A percentile compares a stretch with the other conserved stretches of the same genome.
Evolutionary conservation across 2,329 filamentous ascomycete species (phyloP).

Genomic region (Ceratocystis albifundus): DNA sequence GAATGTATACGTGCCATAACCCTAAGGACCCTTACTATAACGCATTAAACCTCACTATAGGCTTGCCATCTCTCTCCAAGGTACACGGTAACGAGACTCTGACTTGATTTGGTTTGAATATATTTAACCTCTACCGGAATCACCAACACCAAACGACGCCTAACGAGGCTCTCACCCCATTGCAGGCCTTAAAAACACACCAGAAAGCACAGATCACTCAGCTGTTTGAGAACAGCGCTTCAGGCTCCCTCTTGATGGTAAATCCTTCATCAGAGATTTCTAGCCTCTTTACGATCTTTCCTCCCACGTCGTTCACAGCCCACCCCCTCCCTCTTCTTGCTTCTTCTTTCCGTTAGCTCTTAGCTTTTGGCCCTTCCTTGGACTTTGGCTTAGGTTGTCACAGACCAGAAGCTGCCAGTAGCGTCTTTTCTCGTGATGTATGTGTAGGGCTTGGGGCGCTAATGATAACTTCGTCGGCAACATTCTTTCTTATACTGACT

Average conservation of each 20-base stretch:
- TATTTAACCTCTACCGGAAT: too few relatives aligned
- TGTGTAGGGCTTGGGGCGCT: background rate
- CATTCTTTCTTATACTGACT: background rate
- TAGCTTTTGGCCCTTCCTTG: background rate
- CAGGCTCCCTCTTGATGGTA: background rate
- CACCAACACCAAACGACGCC: too few relatives aligned
- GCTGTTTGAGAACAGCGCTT: too few relatives aligned
- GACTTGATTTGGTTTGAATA: too few relatives aligned
- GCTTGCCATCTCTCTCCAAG: background rate
- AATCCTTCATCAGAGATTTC: conserved; percentile 10
- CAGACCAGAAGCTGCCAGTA: background rate
- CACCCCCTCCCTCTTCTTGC: background rate
- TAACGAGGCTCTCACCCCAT: background rate
- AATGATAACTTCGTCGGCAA: background rate
- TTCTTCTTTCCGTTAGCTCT: background rate
- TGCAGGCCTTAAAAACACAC: background rate
- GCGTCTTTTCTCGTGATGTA: background rate
- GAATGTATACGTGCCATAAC: too few relatives aligned
- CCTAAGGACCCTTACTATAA: too few relatives aligned
- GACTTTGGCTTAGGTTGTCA: background rate
- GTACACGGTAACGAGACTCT: background rate
- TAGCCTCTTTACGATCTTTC: background rate
- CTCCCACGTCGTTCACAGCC: background rate
- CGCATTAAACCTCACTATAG: too few relatives aligned
- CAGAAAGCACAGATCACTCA: background rate